Conservation (phyloP, 2,329 filamentous ascomycete genomes). For the Phyllosticta citriasiana region DNA sequence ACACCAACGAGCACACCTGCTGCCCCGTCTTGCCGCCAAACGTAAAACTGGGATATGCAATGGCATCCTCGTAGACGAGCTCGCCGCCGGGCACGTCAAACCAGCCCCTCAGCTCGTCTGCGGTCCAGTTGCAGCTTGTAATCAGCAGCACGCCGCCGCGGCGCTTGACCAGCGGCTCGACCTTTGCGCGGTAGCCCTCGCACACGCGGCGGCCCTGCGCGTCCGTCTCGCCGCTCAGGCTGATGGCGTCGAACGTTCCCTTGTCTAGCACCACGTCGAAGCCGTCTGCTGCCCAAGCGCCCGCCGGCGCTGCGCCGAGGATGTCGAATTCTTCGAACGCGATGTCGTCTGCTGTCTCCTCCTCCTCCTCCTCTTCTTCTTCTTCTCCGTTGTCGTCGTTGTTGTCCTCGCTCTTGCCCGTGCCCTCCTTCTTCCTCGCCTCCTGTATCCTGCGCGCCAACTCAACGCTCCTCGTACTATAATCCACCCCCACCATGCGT, state of each 20-base stretch:
- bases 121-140: constrained; percentile 98
- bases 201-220: constrained; percentile 50
- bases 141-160: constrained; percentile 71
- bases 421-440: constrained; percentile 14
- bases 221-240: constrained; percentile 52
- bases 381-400: constrained; percentile 16
- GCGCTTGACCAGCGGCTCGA: constrained; percentile 56
- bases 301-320: constrained; percentile 29
- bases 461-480: constrained; percentile 63
- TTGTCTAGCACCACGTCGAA: constrained; percentile 97
- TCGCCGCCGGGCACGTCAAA: constrained; percentile 47
- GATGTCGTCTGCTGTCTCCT: constrained; percentile 25
- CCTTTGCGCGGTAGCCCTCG: constrained; percentile 63
- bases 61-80: constrained; percentile 54
- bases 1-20: constrained; percentile 80
- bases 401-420: background rate
- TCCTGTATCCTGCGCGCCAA: constrained; percentile 57
- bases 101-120: constrained; percentile 72
- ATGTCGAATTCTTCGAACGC: constrained; percentile 46
- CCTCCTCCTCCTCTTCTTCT: no score
- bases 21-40: constrained; percentile 86
- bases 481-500: constrained; percentile 77
- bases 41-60: constrained; percentile 76
- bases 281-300: constrained; percentile 51
- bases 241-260: constrained; percentile 94